These are phyloP conservation scores for Drosera spatulata DNA, from an alignment of 179 eudicot genomes.

Conservation along the genomic window DNA sequence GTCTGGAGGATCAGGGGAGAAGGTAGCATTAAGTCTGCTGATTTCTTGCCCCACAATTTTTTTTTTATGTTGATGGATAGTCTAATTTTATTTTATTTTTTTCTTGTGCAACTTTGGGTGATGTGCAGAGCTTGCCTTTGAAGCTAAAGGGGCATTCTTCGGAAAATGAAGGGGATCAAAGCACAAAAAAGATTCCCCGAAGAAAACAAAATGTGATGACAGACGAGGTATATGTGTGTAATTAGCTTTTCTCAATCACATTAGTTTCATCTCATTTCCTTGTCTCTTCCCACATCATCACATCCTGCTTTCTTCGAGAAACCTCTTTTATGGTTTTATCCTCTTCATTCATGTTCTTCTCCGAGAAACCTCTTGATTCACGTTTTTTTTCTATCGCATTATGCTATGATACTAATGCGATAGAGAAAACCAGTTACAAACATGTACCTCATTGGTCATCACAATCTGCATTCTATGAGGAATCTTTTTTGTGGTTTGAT, in stretches of 20 bases:
- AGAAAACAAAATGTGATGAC: conserved; percentile 10
- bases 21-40: conserved; percentile 13
- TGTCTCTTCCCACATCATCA: background rate
- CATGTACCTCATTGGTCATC: too few relatives aligned
- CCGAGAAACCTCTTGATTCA: too few relatives aligned
- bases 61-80: background rate
- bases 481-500: too few relatives aligned
- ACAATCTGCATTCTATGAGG: too few relatives aligned
- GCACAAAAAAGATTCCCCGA: conserved; percentile 4
- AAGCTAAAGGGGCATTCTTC: conserved; percentile 4
- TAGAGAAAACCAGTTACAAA: too few relatives aligned
- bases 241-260: background rate
- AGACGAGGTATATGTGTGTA: conserved; percentile 11
- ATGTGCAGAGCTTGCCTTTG: conserved; percentile 8
- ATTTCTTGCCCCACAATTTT: background rate
- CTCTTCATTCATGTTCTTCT: too few relatives aligned
- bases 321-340: too few relatives aligned
- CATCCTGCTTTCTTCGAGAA: background rate
- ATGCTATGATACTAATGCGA: too few relatives aligned
- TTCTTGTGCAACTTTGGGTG: background rate
- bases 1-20: conserved; percentile 26
- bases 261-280: background rate
- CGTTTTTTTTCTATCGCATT: too few relatives aligned
- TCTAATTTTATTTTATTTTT: conserved; percentile 1
- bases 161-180: conserved; percentile 2